Conservation (phyloP, 495 filamentous ascomycete genomes). For the Penicillium psychrofluorescens region DNA sequence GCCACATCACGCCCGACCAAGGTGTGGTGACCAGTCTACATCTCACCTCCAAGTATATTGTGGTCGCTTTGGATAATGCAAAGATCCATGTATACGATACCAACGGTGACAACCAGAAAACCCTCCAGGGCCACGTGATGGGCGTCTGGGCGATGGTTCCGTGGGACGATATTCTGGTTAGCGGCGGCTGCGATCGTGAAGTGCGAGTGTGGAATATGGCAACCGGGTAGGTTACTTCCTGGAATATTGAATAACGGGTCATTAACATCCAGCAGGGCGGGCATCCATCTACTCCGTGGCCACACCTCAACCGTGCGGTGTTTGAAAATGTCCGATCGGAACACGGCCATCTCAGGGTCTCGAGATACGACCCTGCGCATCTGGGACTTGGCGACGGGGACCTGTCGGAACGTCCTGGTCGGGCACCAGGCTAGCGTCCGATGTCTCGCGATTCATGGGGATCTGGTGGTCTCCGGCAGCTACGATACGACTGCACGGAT, state of each 20-base stretch:
- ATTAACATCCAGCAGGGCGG: constrained; percentile 38
- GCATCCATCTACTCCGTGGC: constrained; percentile 78
- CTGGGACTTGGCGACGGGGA: constrained; percentile 84
- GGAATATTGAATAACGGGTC: not conserved
- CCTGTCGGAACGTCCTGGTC: constrained; percentile 84
- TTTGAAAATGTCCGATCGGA: constrained; percentile 91
- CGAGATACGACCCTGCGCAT: constrained; percentile 89
- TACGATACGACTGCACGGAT: constrained; percentile 96
- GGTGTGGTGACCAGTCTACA: constrained; percentile 95
- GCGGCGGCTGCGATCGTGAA: constrained; percentile 93
- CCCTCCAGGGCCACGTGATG: constrained; percentile 93
- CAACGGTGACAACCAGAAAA: constrained; percentile 78
- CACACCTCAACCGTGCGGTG: constrained; percentile 96
- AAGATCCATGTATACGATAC: constrained; percentile 98
- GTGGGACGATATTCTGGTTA: constrained; percentile 92
- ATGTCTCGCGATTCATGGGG: constrained; percentile 91
- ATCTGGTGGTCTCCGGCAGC: constrained; percentile 90
- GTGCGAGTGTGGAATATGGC: constrained; percentile 96
- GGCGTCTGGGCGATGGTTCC: constrained; percentile 99
- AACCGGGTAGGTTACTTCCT: constrained; percentile 63
- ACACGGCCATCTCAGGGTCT: constrained; percentile 92
- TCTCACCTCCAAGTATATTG: constrained; percentile 89
- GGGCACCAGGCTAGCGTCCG: constrained; percentile 96
- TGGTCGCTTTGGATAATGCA: constrained; percentile 95
- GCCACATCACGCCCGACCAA: constrained; percentile 89